Percentiles rank a stretch among this genome's conserved stretches.
Conservation (phyloP, 345 rosid species). For the Eucalyptus sp. region DNA sequence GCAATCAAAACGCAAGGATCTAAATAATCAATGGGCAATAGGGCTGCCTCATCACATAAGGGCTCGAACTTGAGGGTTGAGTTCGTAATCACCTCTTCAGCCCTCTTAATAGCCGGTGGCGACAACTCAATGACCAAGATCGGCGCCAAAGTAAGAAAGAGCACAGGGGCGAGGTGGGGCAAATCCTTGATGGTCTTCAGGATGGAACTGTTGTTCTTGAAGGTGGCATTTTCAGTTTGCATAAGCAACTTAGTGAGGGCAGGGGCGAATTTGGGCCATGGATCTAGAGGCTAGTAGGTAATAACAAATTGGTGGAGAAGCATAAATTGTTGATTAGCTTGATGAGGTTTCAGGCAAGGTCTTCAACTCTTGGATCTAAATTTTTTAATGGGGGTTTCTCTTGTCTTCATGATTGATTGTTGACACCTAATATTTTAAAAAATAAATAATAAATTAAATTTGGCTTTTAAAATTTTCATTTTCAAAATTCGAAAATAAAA, state of each 20-base stretch:
- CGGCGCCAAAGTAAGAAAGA: not conserved
- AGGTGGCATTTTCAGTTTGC: not conserved
- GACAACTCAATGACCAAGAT: not conserved
- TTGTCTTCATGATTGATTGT: not conserved
- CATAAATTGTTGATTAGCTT: not conserved
- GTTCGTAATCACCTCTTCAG: not conserved
- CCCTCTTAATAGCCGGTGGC: not conserved
- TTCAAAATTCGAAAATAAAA: too few species aligned
- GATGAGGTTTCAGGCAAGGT: not conserved
- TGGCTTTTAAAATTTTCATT: too few species aligned
- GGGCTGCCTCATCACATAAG: too few species aligned
- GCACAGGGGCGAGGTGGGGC: not conserved
- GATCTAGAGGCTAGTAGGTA: not conserved
- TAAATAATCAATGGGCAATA: too few species aligned
- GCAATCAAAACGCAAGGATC: not conserved
- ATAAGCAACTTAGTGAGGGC: not conserved
- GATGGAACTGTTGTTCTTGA: not conserved
- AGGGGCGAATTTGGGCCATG: not conserved
- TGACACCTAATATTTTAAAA: too few species aligned
- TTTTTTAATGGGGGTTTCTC: not conserved
- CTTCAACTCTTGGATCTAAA: not conserved
- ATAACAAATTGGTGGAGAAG: not conserved
- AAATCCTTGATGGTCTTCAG: not conserved
- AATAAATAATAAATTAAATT: too few species aligned
- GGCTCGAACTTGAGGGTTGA: not conserved